Conservation (phyloP, 371 early-diverging fungal species). For the Sporodiniella umbellata region DNA sequence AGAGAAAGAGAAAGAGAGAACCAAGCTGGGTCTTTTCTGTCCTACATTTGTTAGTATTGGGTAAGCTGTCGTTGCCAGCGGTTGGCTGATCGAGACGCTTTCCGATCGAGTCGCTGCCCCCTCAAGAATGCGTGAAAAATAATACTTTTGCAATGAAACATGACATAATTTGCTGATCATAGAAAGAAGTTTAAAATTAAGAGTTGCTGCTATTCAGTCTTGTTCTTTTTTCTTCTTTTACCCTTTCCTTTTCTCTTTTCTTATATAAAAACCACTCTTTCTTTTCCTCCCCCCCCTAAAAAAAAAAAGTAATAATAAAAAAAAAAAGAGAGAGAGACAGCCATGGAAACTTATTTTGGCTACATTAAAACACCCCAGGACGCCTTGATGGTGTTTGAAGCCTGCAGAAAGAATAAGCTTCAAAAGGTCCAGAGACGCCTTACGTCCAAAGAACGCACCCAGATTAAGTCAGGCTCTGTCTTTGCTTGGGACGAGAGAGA, state of each 20-base stretch:
- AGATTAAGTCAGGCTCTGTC: conserved; percentile 82
- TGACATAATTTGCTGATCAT: conserved; percentile 31
- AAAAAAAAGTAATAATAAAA: too few relatives aligned
- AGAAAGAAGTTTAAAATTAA: conserved; percentile 18
- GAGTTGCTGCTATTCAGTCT: conserved; percentile 2
- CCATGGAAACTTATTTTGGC: conserved; percentile 75
- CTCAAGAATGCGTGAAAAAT: conserved; percentile 29
- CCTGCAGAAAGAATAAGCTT: conserved; percentile 64
- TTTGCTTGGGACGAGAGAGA: conserved; percentile 89
- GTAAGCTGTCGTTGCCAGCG: too few relatives aligned
- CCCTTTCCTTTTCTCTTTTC: neutral
- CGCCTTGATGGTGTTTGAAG: conserved; percentile 80
- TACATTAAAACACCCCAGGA: conserved; percentile 78
- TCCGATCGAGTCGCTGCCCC: conserved; percentile 17
- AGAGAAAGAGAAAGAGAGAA: too few relatives aligned
- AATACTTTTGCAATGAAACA: conserved; percentile 13
- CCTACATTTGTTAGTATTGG: too few relatives aligned
- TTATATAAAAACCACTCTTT: too few relatives aligned
- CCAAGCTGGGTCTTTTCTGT: too few relatives aligned
- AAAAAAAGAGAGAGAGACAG: neutral
- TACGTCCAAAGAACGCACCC: conserved; percentile 70
- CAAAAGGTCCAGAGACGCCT: conserved; percentile 76
- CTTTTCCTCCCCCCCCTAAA: too few relatives aligned
- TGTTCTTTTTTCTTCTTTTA: conserved; percentile 1
- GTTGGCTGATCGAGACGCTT: conserved; percentile 23